Evolutionary conservation across 306 rosid species (phyloP), one percentile per base, ranked within the genome.

Genomic region (Astragalus membranaceus): DNA sequence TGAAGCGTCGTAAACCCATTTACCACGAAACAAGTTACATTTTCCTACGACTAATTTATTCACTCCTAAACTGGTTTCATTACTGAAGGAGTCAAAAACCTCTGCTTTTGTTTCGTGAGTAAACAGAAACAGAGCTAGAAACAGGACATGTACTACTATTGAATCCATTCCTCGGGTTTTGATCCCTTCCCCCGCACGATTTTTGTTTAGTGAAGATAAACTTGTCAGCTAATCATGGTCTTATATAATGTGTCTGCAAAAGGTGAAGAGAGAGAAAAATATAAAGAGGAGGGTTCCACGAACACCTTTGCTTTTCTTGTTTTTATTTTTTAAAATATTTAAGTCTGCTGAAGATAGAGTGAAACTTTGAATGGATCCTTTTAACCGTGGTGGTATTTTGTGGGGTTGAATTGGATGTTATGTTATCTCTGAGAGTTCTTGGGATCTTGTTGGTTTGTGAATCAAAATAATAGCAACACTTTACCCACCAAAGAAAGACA

Each of bases 1-100:
- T 0, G 90, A 79, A 71, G 85, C 69, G 30, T 94, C 98, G 57
- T 82, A 88, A 0, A 87, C 96, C 98, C 98, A 94, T 43, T 80
- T 69, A 0, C 98, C 98, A 0, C 58, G 57, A 77, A 80, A 90
- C 71, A 74, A 77, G 35, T 94, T 87, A 78, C 98, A 94, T 30
- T 75, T 73, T 16, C 84, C 82, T 26, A 70, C 77, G 0, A 84
- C 79, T 15, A n/a, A n/a, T n/a, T 81, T 70, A 43, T 83, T 57
- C 32, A 17, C 50, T 1, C 15, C 43, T 36, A 20, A 61, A 11
- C 23, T n/a, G 10, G 78, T 57, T 12, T 65, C 8, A 72, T 70
- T 54, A 3, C 33, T 51, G 53, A 10, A 46, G 48, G 67, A 56
- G 71, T 43, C 35, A 42, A 69, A 67, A 4, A 73, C 72, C 57